Conservation (phyloP, 345 rosid species). For the Arabidopsis thaliana region TAIR10.1 NC_003070.9:21664001-21664500, state of each 20-base stretch:
- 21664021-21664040: conserved; percentile 98
- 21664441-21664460: conserved; percentile 41
- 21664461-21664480: conserved; percentile 64
- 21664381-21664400: conserved; percentile 61
- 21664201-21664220: conserved; percentile 98
- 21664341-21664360: conserved; percentile 84
- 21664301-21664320: background rate
- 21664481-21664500: conserved; percentile 77
- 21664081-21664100: conserved; percentile 75
- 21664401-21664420: conserved; percentile 37
- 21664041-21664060: conserved; percentile 78
- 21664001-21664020: conserved; percentile 85
- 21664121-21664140: conserved; percentile 94
- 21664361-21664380: conserved; percentile 86
- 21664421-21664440: conserved; percentile 47
- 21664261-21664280: conserved; percentile 10
- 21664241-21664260: conserved; percentile 81
- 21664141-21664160: conserved; percentile 92
- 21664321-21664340: background rate
- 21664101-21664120: conserved; percentile 83
- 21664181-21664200: conserved; percentile 83
- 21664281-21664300: background rate
- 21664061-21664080: conserved; percentile 63
- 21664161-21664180: conserved; percentile 93
- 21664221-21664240: conserved; percentile 89